A percentile compares a stretch with the other conserved stretches of the same genome.
phyloP scores from a whole-genome alignment of 306 rosid genomes.

The Heteromeles arbutifolia region DNA sequence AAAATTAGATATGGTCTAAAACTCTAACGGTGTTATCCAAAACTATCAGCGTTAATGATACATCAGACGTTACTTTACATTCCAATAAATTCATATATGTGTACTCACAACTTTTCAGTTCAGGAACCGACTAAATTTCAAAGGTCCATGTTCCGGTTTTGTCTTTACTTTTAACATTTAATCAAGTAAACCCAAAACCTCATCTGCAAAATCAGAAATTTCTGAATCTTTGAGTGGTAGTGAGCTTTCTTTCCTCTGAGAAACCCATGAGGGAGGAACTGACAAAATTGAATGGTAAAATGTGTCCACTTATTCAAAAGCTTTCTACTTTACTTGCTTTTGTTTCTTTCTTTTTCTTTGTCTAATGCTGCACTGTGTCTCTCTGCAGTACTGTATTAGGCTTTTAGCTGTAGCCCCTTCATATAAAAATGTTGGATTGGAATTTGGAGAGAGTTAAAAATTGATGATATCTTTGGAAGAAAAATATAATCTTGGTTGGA shows the following conservation, averaged over 20 bases:
- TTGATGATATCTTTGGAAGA: neutral
- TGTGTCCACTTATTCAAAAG: neutral
- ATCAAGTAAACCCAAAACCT: neutral
- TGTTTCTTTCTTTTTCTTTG: neutral
- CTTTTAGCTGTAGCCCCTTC: neutral
- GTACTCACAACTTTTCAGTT: no score
- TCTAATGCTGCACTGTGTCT: neutral
- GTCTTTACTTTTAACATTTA: no score
- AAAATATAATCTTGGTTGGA: slow-evolving; percentile 15
- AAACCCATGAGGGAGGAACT: neutral
- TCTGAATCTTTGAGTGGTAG: neutral
- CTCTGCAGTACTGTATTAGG: neutral
- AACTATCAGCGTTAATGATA: no score
- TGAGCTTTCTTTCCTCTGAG: neutral
- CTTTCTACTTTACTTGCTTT: neutral
- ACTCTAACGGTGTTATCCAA: no score
- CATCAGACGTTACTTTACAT: no score
- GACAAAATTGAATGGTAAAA: neutral
- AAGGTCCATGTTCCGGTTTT: no score
- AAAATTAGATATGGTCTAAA: no score
- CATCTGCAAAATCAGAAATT: neutral
- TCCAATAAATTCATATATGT: no score
- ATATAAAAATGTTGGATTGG: neutral
- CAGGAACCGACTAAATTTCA: no score
- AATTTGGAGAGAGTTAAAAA: neutral